Percentiles rank a stretch among this genome's conserved stretches.
phyloP scores from a whole-genome alignment of 1,139 yeast genomes.

The Zygosaccharomyces sapae region DNA sequence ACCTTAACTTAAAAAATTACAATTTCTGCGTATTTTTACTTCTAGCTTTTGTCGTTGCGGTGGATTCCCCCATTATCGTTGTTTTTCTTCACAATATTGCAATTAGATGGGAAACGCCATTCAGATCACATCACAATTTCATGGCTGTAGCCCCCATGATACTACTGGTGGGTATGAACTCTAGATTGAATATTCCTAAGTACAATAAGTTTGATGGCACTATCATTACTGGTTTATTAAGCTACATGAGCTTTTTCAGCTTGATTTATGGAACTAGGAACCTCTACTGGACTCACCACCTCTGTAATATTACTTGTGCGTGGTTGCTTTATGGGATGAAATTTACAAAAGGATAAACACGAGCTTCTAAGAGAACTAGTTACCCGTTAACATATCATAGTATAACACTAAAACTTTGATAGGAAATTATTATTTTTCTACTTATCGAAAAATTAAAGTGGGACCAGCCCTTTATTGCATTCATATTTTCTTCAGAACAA shows the following conservation, averaged over 20 bases:
- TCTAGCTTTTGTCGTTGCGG: conserved; percentile 65
- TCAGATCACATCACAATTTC: conserved; percentile 70
- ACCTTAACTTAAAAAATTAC: conserved; percentile 42
- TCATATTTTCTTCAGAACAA: conserved; percentile 8
- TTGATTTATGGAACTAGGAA: conserved; percentile 64
- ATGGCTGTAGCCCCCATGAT: conserved; percentile 63
- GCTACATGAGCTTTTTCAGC: conserved; percentile 51
- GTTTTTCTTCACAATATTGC: conserved; percentile 69
- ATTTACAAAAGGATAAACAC: background rate
- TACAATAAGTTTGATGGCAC: conserved; percentile 30
- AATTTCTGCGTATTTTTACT: conserved; percentile 52
- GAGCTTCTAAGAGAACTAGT: too few species aligned
- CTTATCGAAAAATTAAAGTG: background rate
- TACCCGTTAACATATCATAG: too few species aligned
- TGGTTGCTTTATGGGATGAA: conserved; percentile 38
- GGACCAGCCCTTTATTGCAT: background rate
- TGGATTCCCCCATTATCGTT: conserved; percentile 61
- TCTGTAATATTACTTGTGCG: conserved; percentile 54
- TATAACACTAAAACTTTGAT: background rate
- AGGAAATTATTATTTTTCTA: background rate
- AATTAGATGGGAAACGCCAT: conserved; percentile 69
- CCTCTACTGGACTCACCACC: conserved; percentile 65
- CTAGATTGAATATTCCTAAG: conserved; percentile 26
- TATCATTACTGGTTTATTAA: conserved; percentile 37
- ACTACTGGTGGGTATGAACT: conserved; percentile 47